Evolutionary conservation across 768 basidiomycete species (phyloP), one percentile per base, ranked within the genome.

Genomic region (Inosperma sp.): DNA sequence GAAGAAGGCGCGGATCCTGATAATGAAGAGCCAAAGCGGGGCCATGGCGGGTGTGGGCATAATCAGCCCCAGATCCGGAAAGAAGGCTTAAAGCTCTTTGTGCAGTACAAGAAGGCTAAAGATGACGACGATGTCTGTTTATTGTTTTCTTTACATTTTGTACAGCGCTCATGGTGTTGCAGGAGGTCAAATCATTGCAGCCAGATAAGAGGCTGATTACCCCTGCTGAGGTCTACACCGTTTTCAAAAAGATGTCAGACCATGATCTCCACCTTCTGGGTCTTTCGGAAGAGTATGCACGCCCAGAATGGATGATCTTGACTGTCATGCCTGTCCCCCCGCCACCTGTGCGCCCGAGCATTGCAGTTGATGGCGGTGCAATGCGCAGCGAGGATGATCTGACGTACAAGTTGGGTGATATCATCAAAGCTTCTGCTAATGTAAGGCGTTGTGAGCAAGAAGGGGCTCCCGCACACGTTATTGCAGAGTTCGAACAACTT

Each of bases 281-380:
- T 30, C 82, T 98, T 8, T 94, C 89, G 22, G 90, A 93, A 51
- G 90, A 92, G 64, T 98, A 96, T 64, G 95, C 96, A 6, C 83
- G 94, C 34, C 96, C 96, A 2, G 93, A 97, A 62, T 99, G 96
- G 96, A 98, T 99, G 96, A 96, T 99, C 58, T 73, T 98, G 34
- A 98, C 96, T 0, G 93, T 97, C 30, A 79, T 98, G 66, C 96
- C 96, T 29, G 95, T 99, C 0, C 96, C 96, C 2, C 96, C 96
- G 2, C 95, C 95, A 5, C 93, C 96, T 7, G 96, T 99, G 48
- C 91, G 96, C 42, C 96, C 96, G 0, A 95, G 93, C 70, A 97
- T 99, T 51, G 88, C 95, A 10, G 90, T 97, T 23, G 95, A 98
- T 59, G 95, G 95, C 17, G 94, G 95, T 45, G 86, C 89, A 2